A percentile compares a stretch with the other conserved stretches of the same genome.
These are phyloP conservation scores for Penicillium polonicum DNA, from an alignment of 2,329 filamentous ascomycete genomes.

Conservation along the genomic window DNA sequence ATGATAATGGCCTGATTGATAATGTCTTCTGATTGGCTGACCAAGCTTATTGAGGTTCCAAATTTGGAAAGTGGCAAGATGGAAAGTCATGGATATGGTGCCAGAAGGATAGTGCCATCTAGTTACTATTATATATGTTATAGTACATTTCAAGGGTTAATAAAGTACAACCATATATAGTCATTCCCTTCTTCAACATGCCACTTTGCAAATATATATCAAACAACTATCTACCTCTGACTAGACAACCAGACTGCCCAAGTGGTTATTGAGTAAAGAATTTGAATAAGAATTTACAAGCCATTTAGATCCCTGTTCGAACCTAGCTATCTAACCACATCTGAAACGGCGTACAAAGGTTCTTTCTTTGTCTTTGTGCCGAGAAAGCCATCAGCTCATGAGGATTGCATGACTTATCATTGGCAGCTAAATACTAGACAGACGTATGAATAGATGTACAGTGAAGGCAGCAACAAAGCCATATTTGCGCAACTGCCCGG, in stretches of 20 bases:
- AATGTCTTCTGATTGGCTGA: conserved; percentile 1
- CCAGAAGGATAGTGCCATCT: neutral
- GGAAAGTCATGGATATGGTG: neutral
- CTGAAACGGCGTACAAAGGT: neutral
- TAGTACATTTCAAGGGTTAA: neutral
- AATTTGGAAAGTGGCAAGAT: conserved; percentile 1
- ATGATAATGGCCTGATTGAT: conserved; percentile 6
- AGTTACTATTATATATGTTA: neutral
- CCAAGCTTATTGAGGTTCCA: neutral
- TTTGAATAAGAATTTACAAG: neutral
- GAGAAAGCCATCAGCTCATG: neutral
- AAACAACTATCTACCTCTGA: neutral
- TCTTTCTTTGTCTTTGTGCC: neutral
- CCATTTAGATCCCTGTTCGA: neutral
- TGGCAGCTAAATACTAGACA: neutral
- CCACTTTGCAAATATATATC: neutral
- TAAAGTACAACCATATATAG: neutral
- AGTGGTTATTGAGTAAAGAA: neutral
- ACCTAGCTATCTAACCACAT: neutral
- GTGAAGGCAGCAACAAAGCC: neutral
- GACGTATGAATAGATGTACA: neutral
- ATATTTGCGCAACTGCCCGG: neutral
- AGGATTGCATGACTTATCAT: neutral
- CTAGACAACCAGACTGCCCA: neutral
- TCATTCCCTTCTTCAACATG: neutral